Percentiles rank a stretch among this genome's conserved stretches.
Evolutionary conservation across 495 filamentous ascomycete species (phyloP).

Genomic region (Penicillium fimorum): DNA sequence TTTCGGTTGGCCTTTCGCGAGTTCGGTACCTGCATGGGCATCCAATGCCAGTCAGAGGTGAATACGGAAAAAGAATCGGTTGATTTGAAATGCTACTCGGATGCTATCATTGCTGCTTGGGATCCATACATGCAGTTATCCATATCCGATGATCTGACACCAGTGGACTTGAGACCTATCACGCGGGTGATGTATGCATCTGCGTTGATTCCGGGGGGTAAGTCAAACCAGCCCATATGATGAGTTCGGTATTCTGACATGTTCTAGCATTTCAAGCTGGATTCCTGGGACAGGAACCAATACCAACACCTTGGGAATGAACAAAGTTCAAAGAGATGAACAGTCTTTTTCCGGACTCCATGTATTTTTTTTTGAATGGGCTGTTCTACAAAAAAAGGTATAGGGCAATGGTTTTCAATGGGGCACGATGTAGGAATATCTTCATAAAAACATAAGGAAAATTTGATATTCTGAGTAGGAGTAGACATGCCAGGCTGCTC

Average conservation of each 20-base stretch:
- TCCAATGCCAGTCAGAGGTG: constrained; percentile 48
- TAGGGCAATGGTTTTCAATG: not conserved
- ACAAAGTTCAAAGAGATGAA: not conserved
- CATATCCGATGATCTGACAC: constrained; percentile 27
- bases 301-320: not conserved
- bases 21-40: constrained; percentile 59
- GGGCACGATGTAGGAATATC: no score
- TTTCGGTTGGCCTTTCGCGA: constrained; percentile 62
- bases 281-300: constrained; percentile 5
- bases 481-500: not conserved
- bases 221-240: constrained; percentile 25
- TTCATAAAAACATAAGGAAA: no score
- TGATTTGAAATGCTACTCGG: constrained; percentile 39
- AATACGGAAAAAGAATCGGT: constrained; percentile 40
- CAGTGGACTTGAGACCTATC: constrained; percentile 56
- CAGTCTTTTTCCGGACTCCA: not conserved
- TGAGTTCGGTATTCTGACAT: not conserved
- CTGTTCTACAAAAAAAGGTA: not conserved
- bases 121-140: constrained; percentile 44
- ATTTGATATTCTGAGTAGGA: no score
- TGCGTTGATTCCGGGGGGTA: constrained; percentile 61
- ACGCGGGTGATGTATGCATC: constrained; percentile 66
- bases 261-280: constrained; percentile 9
- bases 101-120: constrained; percentile 54
- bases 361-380: not conserved